Conservation (phyloP, 2,329 filamentous ascomycete genomes). For the Chalaropsis thielavioides region DNA sequence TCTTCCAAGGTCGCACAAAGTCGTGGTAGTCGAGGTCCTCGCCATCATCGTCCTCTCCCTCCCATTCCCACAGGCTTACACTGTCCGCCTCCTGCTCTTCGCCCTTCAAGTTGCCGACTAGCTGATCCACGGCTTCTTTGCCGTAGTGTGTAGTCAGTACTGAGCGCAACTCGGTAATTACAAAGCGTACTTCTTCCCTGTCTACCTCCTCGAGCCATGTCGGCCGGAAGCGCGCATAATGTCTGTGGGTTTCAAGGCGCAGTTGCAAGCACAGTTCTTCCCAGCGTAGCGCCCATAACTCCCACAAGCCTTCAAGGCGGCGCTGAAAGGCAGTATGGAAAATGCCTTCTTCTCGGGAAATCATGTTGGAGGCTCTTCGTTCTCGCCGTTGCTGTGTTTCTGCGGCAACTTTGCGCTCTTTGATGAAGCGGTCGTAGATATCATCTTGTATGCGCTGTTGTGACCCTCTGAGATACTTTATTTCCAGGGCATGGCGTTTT, state of each 20-base stretch:
- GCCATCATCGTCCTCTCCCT: constrained; percentile 14
- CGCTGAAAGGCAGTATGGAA: constrained; percentile 12
- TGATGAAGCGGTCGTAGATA: constrained; percentile 12
- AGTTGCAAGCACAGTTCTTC: constrained; percentile 12
- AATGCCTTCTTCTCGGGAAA: constrained; percentile 14
- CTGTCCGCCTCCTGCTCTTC: constrained; percentile 6
- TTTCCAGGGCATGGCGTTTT: constrained; percentile 9
- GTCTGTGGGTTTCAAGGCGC: not conserved
- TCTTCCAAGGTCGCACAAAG: constrained; percentile 18
- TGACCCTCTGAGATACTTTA: constrained; percentile 14
- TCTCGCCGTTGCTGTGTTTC: constrained; percentile 13
- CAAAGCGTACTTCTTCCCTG: not conserved
- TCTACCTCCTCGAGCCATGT: constrained; percentile 11
- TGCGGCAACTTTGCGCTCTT: constrained; percentile 5
- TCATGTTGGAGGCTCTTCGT: constrained; percentile 12
- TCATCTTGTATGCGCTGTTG: constrained; percentile 17
- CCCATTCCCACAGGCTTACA: constrained; percentile 16
- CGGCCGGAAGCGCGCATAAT: constrained; percentile 11
- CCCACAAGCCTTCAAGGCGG: constrained; percentile 11
- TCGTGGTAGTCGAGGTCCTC: constrained; percentile 18
- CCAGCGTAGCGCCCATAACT: constrained; percentile 16
- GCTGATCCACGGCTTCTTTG: constrained; percentile 13
- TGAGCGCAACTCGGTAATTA: constrained; percentile 6
- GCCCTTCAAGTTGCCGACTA: not conserved
- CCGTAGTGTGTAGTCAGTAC: constrained; percentile 11